phyloP scores from a whole-genome alignment of 306 rosid species.

The Sophora flavescens region DNA sequence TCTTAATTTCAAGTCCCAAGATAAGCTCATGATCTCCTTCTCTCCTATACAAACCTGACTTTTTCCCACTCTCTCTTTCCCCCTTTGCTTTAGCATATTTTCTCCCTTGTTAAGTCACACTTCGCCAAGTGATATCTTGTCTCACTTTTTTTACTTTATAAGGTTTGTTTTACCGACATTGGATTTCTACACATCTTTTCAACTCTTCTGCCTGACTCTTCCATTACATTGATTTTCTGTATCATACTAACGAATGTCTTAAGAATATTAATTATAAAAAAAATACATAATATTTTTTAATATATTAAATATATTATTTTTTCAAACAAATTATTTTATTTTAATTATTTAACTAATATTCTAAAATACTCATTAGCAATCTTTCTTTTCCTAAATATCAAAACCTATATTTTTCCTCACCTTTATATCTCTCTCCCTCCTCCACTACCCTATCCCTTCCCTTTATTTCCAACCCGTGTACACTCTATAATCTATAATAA shows the following conservation, averaged over 20 bases:
- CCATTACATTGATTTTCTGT: constrained; percentile 58
- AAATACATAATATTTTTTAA: no score
- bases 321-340: no score
- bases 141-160: constrained; percentile 57
- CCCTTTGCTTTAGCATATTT: constrained; percentile 39
- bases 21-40: constrained; percentile 31
- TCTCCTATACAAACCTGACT: constrained; percentile 40
- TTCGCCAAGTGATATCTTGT: constrained; percentile 77
- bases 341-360: no score
- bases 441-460: constrained; percentile 34
- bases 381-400: constrained; percentile 19
- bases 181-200: constrained; percentile 55
- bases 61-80: constrained; percentile 47
- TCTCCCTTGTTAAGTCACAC: constrained; percentile 69
- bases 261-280: no score
- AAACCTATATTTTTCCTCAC: constrained; percentile 49
- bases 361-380: no score
- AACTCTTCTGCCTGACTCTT: constrained; percentile 41
- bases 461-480: constrained; percentile 41
- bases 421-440: constrained; percentile 41
- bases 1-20: constrained; percentile 77
- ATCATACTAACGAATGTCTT: no score
- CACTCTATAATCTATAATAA: constrained; percentile 43
- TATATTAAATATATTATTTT: no score
- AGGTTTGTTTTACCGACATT: constrained; percentile 60